Conservation (phyloP, 441 rosid species). For the Populus hybrid region DNA sequence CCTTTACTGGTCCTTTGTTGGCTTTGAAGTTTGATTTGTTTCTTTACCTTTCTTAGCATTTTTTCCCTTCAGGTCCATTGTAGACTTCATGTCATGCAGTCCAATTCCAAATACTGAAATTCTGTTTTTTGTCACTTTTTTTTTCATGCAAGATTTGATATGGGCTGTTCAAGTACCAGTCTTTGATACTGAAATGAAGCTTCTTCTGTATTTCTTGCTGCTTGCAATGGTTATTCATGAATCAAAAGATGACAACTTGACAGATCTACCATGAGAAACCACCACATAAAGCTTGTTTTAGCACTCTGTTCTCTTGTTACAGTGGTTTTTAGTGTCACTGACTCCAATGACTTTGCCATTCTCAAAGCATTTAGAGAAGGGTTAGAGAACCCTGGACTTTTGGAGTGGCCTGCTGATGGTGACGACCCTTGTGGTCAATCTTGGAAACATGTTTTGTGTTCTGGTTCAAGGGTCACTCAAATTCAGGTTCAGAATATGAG, state of each 20-base stretch:
- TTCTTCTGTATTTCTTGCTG: neutral
- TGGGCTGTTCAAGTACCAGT: neutral
- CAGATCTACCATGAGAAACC: constrained; percentile 5
- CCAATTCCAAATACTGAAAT: neutral
- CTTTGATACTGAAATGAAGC: neutral
- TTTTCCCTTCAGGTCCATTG: neutral
- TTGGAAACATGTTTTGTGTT: neutral
- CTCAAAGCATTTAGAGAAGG: constrained; percentile 56
- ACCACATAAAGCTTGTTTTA: constrained; percentile 1
- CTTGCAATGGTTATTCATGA: neutral
- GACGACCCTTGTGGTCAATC: constrained; percentile 2
- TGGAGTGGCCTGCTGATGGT: constrained; percentile 49
- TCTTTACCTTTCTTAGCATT: neutral
- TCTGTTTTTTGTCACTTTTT: neutral
- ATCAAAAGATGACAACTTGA: neutral
- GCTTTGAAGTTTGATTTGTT: neutral
- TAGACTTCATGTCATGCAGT: neutral
- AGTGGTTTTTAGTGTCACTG: constrained; percentile 25
- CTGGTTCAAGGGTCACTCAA: constrained; percentile 46
- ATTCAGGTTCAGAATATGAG: constrained; percentile 58
- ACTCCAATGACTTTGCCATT: constrained; percentile 49
- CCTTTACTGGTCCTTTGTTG: neutral
- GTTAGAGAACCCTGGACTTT: constrained; percentile 59
- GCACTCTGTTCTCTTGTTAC: constrained; percentile 11
- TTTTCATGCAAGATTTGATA: neutral